Percentiles rank a stretch among this genome's conserved stretches.
Conservation (phyloP, 2,329 filamentous ascomycete species). For the Arthroderma uncinatum region DNA sequence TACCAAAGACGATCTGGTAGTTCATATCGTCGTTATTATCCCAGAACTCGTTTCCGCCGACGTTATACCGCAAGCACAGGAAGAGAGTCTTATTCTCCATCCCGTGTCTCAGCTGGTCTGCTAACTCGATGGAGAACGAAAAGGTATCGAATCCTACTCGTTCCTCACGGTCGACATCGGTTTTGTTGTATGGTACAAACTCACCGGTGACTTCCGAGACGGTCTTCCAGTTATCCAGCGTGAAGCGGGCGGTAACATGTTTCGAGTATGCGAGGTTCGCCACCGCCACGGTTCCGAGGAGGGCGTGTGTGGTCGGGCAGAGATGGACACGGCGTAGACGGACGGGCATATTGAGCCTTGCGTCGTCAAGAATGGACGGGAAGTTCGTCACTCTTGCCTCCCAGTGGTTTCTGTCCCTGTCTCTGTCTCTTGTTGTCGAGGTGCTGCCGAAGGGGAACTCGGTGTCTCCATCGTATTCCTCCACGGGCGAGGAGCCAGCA, state of each 20-base stretch:
- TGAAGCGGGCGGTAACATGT: constrained; percentile 81
- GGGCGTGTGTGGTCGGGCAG: constrained; percentile 72
- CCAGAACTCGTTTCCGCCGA: constrained; percentile 80
- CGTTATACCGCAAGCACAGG: constrained; percentile 79
- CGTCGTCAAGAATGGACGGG: constrained; percentile 55
- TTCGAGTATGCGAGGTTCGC: constrained; percentile 88
- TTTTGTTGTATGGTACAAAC: constrained; percentile 65
- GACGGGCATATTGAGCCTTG: constrained; percentile 47
- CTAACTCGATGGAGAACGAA: constrained; percentile 84
- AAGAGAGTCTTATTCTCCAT: constrained; percentile 86
- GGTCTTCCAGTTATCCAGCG: constrained; percentile 96
- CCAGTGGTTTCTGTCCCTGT: constrained; percentile 54
- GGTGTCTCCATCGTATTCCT: constrained; percentile 71
- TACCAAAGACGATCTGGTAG: constrained; percentile 87
- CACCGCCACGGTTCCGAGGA: constrained; percentile 74
- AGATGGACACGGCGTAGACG: constrained; percentile 77
- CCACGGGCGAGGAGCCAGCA: constrained; percentile 80
- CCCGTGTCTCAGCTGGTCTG: constrained; percentile 63
- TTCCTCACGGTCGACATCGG: constrained; percentile 34
- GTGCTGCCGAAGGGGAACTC: constrained; percentile 74
- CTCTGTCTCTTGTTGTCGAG: constrained; percentile 21
- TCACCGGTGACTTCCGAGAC: constrained; percentile 90
- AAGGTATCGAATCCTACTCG: constrained; percentile 64
- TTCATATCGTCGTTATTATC: constrained; percentile 83
- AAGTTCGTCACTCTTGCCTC: constrained; percentile 80